A percentile compares a stretch with the other conserved stretches of the same genome.
Evolutionary conservation across 2,329 filamentous ascomycete species (phyloP).

Genomic region (Herpotrichia juniperi): DNA sequence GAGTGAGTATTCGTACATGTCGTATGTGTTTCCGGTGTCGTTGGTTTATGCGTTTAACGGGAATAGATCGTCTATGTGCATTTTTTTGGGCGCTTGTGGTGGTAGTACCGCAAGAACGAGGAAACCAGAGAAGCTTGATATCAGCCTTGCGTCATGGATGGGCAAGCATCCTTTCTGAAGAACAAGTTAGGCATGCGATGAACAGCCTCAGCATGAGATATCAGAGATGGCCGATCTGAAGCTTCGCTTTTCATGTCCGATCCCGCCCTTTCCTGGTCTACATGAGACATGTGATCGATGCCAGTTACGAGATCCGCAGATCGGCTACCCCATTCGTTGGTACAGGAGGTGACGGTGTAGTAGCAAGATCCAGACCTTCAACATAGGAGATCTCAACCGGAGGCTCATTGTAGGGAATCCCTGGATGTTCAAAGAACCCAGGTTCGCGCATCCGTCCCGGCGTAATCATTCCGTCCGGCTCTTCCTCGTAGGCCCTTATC

Average conservation of each 20-base stretch:
- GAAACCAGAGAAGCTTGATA: too few species aligned
- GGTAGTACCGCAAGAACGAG: too few species aligned
- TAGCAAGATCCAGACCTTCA: not conserved
- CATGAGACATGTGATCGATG: not conserved
- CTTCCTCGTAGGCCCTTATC: conserved; percentile 21
- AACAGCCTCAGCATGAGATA: too few species aligned
- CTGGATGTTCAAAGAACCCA: not conserved
- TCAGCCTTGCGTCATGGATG: too few species aligned
- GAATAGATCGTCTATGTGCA: too few species aligned
- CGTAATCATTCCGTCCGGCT: conserved; percentile 27
- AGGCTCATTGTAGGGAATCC: not conserved
- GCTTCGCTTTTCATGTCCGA: not conserved
- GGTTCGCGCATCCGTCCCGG: conserved; percentile 12
- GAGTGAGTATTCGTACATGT: too few species aligned
- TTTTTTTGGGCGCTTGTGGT: too few species aligned
- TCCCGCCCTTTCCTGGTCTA: not conserved
- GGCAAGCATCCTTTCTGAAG: too few species aligned
- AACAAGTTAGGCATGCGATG: too few species aligned
- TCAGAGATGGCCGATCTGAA: too few species aligned
- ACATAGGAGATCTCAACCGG: not conserved
- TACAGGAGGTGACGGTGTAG: not conserved
- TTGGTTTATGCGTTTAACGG: too few species aligned
- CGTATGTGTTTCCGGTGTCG: too few species aligned
- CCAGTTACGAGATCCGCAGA: not conserved
- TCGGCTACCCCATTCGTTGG: not conserved